phyloP scores from a whole-genome alignment of 495 filamentous ascomycete genomes.

The Podospora anserina region DNA sequence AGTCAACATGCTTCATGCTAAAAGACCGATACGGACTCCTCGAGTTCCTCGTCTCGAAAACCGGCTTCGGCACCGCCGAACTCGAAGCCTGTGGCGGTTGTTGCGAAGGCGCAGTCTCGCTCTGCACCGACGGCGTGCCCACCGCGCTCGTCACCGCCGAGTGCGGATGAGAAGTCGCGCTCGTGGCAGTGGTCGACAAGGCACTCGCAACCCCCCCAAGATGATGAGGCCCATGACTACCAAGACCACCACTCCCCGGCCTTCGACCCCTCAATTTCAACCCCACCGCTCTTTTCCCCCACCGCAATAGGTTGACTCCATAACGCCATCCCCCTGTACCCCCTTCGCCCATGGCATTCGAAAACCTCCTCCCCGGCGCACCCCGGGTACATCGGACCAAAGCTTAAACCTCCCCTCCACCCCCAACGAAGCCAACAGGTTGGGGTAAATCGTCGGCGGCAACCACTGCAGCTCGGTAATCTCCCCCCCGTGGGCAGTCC shows the following conservation, averaged over 20 bases:
- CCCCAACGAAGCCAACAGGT: conserved; percentile 62
- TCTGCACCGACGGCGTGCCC: background rate
- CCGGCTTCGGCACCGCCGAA: conserved; percentile 29
- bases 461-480: conserved; percentile 82
- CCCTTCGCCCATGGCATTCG: conserved; percentile 23
- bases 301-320: background rate
- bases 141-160: background rate
- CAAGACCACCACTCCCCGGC: too few relatives aligned
- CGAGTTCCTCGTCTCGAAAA: conserved; percentile 45
- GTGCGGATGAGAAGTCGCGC: background rate
- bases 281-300: background rate
- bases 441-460: conserved; percentile 54
- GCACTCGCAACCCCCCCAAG: too few relatives aligned
- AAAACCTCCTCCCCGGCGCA: conserved; percentile 74
- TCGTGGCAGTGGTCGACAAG: too few relatives aligned
- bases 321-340: background rate
- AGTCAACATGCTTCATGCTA: conserved; percentile 70
- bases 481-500: conserved; percentile 88
- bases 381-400: conserved; percentile 82
- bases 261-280: background rate
- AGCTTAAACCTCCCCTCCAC: conserved; percentile 84
- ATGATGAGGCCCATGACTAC: too few relatives aligned
- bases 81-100: background rate
- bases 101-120: background rate
- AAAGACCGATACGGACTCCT: conserved; percentile 62